Conservation (phyloP, 2,329 filamentous ascomycete genomes). For the Neopestalotiopsis clavispora region DNA sequence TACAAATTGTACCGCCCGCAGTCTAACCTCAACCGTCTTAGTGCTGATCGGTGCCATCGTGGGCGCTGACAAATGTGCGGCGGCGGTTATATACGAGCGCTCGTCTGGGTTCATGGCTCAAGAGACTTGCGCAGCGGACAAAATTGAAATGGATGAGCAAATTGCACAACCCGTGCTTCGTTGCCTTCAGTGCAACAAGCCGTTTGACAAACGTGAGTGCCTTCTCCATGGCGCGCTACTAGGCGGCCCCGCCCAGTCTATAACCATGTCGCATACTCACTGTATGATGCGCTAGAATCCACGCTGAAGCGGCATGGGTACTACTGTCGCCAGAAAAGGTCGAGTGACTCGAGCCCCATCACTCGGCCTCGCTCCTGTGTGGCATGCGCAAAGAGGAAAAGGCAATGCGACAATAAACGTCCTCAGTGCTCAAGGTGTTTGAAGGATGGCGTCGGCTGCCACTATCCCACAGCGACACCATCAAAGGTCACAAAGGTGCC, state of each 20-base stretch:
- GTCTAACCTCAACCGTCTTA: neutral
- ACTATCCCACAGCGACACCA: constrained; percentile 35
- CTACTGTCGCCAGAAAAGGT: constrained; percentile 43
- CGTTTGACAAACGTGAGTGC: constrained; percentile 44
- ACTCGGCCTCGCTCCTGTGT: constrained; percentile 40
- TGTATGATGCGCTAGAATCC: constrained; percentile 33
- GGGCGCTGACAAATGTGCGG: constrained; percentile 11
- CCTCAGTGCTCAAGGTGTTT: constrained; percentile 44
- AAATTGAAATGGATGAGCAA: constrained; percentile 10
- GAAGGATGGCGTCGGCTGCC: constrained; percentile 39
- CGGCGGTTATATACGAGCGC: neutral
- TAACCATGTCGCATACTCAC: neutral
- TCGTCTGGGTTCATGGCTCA: neutral
- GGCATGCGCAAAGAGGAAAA: constrained; percentile 41
- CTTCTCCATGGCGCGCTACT: constrained; percentile 5
- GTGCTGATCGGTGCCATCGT: neutral
- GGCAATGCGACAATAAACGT: constrained; percentile 41
- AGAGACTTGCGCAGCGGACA: neutral
- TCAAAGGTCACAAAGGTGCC: neutral
- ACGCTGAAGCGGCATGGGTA: constrained; percentile 50
- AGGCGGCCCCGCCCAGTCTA: neutral
- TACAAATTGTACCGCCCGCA: constrained; percentile 15
- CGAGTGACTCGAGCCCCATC: constrained; percentile 21
- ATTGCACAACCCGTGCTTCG: constrained; percentile 31
- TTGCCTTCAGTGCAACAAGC: constrained; percentile 44